phyloP scores from a whole-genome alignment of 805 yeast genomes.

The Tanozyma kutaoensis region DNA sequence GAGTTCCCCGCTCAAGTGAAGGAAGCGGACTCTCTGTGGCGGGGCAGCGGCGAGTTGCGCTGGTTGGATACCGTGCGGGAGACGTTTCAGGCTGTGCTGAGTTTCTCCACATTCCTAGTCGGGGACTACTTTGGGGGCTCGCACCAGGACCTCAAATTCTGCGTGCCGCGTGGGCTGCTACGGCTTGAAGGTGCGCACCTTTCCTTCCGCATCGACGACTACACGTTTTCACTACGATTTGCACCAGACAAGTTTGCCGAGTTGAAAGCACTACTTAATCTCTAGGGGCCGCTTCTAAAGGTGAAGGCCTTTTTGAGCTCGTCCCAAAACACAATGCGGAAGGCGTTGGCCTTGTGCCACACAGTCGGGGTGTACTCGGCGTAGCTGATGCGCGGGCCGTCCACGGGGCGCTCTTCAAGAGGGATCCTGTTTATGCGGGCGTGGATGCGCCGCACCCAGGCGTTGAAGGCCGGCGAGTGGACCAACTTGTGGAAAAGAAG shows the following conservation, averaged over 20 bases:
- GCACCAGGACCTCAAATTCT: conserved; percentile 4
- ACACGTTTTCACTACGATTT: conserved; percentile 2
- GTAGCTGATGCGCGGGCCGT: conserved; percentile 10
- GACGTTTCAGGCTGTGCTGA: no score
- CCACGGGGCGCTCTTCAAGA: conserved; percentile 16
- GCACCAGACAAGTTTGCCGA: neutral
- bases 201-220: conserved; percentile 5
- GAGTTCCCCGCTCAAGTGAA: no score
- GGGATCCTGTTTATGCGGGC: conserved; percentile 52
- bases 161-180: conserved; percentile 5
- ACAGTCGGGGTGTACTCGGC: conserved; percentile 33
- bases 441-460: conserved; percentile 49
- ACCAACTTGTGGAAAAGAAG: conserved; percentile 28
- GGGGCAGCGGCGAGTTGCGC: no score
- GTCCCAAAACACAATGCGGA: conserved; percentile 40
- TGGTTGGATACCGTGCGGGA: no score
- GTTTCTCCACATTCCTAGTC: no score
- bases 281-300: conserved; percentile 8
- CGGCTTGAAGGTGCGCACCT: conserved; percentile 7
- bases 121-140: conserved; percentile 9
- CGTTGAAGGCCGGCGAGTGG: conserved; percentile 44
- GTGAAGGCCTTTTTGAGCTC: conserved; percentile 47
- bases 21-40: no score
- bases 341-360: conserved; percentile 48
- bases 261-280: neutral